phyloP scores from a whole-genome alignment of 2,329 filamentous ascomycete species.

The Eutypa lata region DNA sequence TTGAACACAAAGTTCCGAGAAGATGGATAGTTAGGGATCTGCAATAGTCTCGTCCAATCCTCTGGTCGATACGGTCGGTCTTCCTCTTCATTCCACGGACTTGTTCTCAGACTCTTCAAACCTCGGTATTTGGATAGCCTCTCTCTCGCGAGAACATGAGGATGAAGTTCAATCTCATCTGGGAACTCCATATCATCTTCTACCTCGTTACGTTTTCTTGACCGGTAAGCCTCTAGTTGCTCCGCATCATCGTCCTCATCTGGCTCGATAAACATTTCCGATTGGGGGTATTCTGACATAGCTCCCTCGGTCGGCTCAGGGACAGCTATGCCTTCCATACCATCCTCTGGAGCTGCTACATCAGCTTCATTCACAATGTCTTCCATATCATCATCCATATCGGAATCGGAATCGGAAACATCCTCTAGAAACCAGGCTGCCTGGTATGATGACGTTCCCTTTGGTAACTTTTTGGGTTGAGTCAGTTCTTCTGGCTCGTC shows the following conservation, averaged over 20 bases:
- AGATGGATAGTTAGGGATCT: constrained; percentile 85
- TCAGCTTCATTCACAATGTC: constrained; percentile 38
- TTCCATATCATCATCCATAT: constrained; percentile 58
- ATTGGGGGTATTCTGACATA: constrained; percentile 87
- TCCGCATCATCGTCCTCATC: constrained; percentile 77
- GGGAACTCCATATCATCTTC: constrained; percentile 94
- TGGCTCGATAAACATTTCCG: constrained; percentile 83
- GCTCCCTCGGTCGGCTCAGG: constrained; percentile 72
- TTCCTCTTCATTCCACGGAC: constrained; percentile 84
- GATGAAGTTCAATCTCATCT: constrained; percentile 92
- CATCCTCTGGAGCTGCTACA: constrained; percentile 73
- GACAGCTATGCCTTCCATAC: constrained; percentile 66
- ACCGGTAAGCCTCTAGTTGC: constrained; percentile 78
- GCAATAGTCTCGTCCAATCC: constrained; percentile 82
- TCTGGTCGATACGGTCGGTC: constrained; percentile 84
- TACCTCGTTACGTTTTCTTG: constrained; percentile 73
- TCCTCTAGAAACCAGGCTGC: constrained; percentile 84
- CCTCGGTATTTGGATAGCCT: constrained; percentile 83
- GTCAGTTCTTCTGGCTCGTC: constrained; percentile 64
- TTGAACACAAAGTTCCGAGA: constrained; percentile 72
- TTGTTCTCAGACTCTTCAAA: constrained; percentile 85
- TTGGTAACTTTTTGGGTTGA: constrained; percentile 73
- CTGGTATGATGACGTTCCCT: constrained; percentile 91
- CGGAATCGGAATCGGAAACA: constrained; percentile 80
- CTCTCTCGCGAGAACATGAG: constrained; percentile 81